Conservation (phyloP, 1,139 yeast species). For the Geotrichum europaeum region DNA sequence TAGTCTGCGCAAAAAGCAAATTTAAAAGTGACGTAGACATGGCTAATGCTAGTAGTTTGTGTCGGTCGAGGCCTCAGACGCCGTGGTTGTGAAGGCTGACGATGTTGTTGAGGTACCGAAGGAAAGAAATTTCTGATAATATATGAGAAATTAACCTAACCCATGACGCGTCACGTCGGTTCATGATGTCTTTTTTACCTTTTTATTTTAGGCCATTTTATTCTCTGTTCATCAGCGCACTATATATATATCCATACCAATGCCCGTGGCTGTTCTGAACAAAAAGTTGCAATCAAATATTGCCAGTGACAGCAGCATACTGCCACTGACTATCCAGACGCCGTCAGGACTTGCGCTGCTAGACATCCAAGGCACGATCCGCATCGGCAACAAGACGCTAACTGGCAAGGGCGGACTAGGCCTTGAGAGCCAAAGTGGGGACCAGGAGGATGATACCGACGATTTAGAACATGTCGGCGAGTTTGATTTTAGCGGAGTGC, state of each 20-base stretch:
- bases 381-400: slow-evolving; percentile 27
- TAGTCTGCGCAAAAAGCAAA: slow-evolving; percentile 32
- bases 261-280: slow-evolving; percentile 7
- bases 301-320: not conserved
- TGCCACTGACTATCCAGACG: slow-evolving; percentile 30
- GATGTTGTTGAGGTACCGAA: not conserved
- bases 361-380: slow-evolving; percentile 34
- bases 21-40: slow-evolving; percentile 32
- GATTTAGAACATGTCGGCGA: slow-evolving; percentile 21
- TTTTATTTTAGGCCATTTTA: not conserved
- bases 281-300: not conserved
- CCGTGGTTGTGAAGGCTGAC: not conserved
- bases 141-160: not conserved
- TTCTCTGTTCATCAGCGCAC: not conserved
- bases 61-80: not conserved
- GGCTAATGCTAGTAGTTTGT: not conserved
- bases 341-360: slow-evolving; percentile 32
- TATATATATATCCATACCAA: not conserved
- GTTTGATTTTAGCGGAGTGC: slow-evolving; percentile 25
- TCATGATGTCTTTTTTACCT: not conserved
- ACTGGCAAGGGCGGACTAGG: slow-evolving; percentile 15
- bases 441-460: not conserved
- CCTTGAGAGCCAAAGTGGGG: slow-evolving; percentile 5
- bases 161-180: not conserved
- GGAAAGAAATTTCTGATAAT: not conserved